Percentiles rank a stretch among this genome's conserved stretches.
Evolutionary conservation across 2,329 filamentous ascomycete species (phyloP).

Genomic region (Trichoderma sp.): DNA sequence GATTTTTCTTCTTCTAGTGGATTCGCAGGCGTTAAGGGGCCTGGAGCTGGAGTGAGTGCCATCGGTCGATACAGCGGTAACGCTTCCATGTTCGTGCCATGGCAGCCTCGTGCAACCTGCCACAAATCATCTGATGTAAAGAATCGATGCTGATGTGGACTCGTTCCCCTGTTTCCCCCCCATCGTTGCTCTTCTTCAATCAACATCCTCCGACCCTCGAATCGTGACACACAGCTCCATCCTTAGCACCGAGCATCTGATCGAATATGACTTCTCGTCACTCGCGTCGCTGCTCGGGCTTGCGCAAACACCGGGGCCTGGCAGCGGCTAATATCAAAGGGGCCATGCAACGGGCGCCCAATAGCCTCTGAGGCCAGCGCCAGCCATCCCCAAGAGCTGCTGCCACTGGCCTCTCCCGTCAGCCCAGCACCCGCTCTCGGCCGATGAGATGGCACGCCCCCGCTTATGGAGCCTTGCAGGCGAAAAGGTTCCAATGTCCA

Average conservation of each 20-base stretch:
- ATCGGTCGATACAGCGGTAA: background rate
- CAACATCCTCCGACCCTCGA: background rate
- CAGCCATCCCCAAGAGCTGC: background rate
- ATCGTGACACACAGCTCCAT: background rate
- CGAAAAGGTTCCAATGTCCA: background rate
- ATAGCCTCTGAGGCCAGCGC: constrained; percentile 2
- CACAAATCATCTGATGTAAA: background rate
- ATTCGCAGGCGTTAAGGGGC: background rate
- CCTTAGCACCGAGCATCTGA: background rate
- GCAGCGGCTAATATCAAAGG: constrained; percentile 2
- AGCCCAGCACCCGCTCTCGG: constrained; percentile 21
- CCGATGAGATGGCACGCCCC: constrained; percentile 16
- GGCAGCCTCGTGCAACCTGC: background rate
- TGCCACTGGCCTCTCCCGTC: constrained; percentile 1
- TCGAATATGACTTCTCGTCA: background rate
- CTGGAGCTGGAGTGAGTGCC: background rate
- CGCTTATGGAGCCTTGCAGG: background rate
- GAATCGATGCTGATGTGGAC: background rate
- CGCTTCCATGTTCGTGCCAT: background rate
- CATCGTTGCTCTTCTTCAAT: background rate
- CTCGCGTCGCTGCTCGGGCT: constrained; percentile 6
- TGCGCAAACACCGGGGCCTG: background rate
- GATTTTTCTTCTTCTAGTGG: background rate
- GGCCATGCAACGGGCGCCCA: background rate
- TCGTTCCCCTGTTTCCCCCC: background rate